These are phyloP conservation scores for Cutaneotrichosporon cutaneum DNA, from an alignment of 1,284 basidiomycete species.

Conservation along the genomic window DNA sequence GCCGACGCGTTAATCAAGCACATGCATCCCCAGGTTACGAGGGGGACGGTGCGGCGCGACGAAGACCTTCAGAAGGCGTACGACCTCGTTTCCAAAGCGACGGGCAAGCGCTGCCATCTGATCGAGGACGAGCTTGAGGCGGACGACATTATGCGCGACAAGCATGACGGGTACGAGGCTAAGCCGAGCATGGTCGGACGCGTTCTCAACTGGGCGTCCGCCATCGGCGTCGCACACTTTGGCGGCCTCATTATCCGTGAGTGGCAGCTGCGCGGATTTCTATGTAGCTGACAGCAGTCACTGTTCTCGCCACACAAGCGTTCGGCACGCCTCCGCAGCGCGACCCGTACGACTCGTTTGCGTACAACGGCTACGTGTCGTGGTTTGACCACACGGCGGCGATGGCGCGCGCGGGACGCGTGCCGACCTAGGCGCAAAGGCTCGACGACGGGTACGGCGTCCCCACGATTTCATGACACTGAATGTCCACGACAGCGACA, in stretches of 20 bases:
- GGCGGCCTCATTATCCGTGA: constrained; percentile 1
- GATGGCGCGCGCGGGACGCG: constrained; percentile 4
- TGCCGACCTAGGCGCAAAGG: not conserved
- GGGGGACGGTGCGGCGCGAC: constrained; percentile 17
- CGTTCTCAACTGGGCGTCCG: not conserved
- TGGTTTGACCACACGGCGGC: constrained; percentile 9
- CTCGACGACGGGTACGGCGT: not conserved
- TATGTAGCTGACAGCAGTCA: constrained; percentile 1
- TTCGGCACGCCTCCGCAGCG: not conserved
- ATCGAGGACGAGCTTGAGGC: constrained; percentile 25
- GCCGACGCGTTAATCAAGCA: constrained; percentile 31
- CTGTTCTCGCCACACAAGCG: not conserved
- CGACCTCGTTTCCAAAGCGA: constrained; percentile 29
- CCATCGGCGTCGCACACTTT: not conserved
- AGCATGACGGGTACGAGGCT: not conserved
- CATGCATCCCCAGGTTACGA: constrained; percentile 30
- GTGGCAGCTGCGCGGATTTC: too few relatives aligned
- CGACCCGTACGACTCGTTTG: constrained; percentile 6
- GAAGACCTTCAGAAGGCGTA: constrained; percentile 30
- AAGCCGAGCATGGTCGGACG: not conserved
- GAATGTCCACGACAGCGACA: not conserved
- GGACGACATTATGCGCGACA: not conserved
- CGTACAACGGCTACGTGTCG: constrained; percentile 6
- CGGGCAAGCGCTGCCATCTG: constrained; percentile 39
- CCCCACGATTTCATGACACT: not conserved